These are phyloP conservation scores for Salvia hispanica DNA, from an alignment of 257 asterid genomes.

Conservation along the genomic window DNA sequence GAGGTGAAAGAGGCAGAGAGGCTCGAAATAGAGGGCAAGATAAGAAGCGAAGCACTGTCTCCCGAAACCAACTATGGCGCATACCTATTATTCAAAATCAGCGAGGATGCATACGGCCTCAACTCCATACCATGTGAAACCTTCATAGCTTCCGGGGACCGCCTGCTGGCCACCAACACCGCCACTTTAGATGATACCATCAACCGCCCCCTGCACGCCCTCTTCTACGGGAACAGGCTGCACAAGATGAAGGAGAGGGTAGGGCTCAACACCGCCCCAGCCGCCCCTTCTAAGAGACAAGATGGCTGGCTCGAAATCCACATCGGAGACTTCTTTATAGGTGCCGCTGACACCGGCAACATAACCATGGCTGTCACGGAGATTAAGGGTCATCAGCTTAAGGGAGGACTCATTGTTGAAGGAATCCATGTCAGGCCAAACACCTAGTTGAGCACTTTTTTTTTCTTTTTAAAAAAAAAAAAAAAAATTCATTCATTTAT, in stretches of 20 bases:
- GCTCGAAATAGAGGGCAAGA: constrained; percentile 30
- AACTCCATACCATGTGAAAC: constrained; percentile 36
- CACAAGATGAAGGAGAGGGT: constrained; percentile 30
- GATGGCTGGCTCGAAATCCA: constrained; percentile 48
- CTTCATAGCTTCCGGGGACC: constrained; percentile 9
- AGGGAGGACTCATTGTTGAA: constrained; percentile 40
- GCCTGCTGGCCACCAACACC: constrained; percentile 13
- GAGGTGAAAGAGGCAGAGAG: constrained; percentile 35
- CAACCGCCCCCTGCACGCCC: background rate
- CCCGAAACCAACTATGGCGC: constrained; percentile 39
- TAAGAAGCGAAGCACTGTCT: constrained; percentile 26
- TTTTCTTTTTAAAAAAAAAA: too few relatives aligned
- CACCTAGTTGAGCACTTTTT: background rate
- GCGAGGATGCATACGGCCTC: constrained; percentile 34
- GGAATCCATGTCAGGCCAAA: constrained; percentile 45
- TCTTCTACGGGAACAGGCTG: constrained; percentile 32
- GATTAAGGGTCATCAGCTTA: constrained; percentile 42
- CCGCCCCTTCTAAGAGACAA: constrained; percentile 19
- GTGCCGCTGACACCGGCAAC: constrained; percentile 5
- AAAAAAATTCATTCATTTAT: too few relatives aligned
- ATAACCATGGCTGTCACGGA: constrained; percentile 35
- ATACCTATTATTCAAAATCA: constrained; percentile 36
- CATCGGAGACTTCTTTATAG: constrained; percentile 36
- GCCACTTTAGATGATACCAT: constrained; percentile 15
- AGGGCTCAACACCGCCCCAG: constrained; percentile 2